Percentiles rank a stretch among this genome's conserved stretches.
These are phyloP conservation scores for Diplotaxis tenuifolia DNA, from an alignment of 345 rosid genomes.

Conservation along the genomic window DNA sequence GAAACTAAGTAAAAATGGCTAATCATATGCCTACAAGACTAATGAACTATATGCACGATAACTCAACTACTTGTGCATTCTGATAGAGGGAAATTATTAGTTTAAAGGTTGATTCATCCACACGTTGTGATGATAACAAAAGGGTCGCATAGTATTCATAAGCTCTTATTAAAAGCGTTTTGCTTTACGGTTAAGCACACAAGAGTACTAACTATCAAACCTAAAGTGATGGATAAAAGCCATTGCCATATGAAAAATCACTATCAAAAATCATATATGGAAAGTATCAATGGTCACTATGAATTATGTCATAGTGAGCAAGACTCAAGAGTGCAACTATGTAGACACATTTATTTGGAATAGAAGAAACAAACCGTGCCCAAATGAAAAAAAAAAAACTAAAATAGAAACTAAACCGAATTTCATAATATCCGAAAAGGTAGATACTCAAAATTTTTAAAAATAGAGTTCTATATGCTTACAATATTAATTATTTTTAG, in stretches of 20 bases:
- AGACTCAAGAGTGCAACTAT: background rate
- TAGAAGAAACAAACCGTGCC: background rate
- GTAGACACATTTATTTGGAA: background rate
- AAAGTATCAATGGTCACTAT: background rate
- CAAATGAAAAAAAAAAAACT: background rate
- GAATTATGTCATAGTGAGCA: background rate
- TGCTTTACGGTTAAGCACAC: slow-evolving; percentile 1
- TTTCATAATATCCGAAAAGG: background rate
- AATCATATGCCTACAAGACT: slow-evolving; percentile 7
- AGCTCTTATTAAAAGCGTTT: background rate
- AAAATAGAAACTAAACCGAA: background rate
- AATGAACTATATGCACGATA: background rate
- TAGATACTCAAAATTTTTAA: too few relatives aligned
- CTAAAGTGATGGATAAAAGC: slow-evolving; percentile 1
- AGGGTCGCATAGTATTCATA: slow-evolving; percentile 18
- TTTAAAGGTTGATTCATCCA: slow-evolving; percentile 15
- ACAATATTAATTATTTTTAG: background rate
- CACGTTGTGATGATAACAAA: slow-evolving; percentile 30
- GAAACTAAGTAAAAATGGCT: slow-evolving; percentile 1
- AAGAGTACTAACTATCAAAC: slow-evolving; percentile 7
- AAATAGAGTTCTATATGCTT: too few relatives aligned
- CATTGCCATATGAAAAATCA: background rate
- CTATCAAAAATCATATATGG: background rate
- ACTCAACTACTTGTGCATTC: slow-evolving; percentile 2
- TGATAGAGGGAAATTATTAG: background rate